Evolutionary conservation across 2,329 filamentous ascomycete species (phyloP).

Genomic region (Pseudogymnoascus sp.): DNA sequence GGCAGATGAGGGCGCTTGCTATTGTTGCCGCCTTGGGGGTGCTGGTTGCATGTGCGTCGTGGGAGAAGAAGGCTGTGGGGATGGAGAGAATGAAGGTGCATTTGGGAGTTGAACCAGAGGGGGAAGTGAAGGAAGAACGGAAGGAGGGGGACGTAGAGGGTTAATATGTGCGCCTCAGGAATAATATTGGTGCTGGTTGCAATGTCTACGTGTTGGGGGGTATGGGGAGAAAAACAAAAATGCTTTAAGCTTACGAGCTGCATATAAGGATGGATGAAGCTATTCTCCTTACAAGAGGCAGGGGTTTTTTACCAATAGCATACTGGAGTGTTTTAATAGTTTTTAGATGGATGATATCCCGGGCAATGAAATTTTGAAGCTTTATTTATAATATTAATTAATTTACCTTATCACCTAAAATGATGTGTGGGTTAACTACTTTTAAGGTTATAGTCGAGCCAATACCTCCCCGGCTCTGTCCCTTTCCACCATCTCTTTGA

Average conservation of each 20-base stretch:
- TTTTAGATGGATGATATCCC: not conserved
- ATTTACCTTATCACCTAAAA: not conserved
- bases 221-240: not conserved
- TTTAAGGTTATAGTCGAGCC: too few species aligned
- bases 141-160: not conserved
- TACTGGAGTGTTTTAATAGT: not conserved
- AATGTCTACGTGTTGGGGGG: not conserved
- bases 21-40: not conserved
- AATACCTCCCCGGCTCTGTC: too few species aligned
- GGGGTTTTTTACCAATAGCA: not conserved
- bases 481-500: too few species aligned
- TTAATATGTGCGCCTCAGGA: not conserved
- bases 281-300: not conserved
- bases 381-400: not conserved
- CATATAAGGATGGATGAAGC: not conserved
- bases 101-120: not conserved
- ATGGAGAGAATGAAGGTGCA: constrained; percentile 5
- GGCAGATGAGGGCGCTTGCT: not conserved
- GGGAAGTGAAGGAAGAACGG: not conserved
- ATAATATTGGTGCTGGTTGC: not conserved
- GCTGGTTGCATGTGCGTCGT: not conserved
- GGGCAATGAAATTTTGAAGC: not conserved
- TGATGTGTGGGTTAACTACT: not conserved
- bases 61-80: not conserved
- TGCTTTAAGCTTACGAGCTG: not conserved